Base-by-base conservation (phyloP, 164 flowering plant species). In the Paratinospora sagittata region DNA sequence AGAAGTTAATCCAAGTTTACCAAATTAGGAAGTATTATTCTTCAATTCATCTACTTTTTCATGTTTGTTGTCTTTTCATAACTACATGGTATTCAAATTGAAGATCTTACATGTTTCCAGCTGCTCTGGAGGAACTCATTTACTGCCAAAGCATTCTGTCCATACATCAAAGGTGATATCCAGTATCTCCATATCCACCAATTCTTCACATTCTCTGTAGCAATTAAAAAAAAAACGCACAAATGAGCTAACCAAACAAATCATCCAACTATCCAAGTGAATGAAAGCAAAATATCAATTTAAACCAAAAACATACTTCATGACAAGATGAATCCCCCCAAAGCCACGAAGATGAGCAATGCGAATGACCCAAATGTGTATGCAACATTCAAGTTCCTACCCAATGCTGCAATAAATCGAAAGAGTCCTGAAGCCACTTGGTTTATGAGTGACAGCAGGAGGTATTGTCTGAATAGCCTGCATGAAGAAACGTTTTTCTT, bases 101-200 rank as follows among this genome's bases (percentile, higher is more conserved):
- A 21, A 30, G 41, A 4, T 55, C 82, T 79, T 78, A 84, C 85
- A 49, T 78, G 76, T 14, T 36, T 73, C 89, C 89, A 85, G 63
- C 77, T 77, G 2, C 77, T 62, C 13, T 84, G 85, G 12, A 81
- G 81, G 58, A 86, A 84, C 65, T 84, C 87, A 78, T 83, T 84
- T 37, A 82, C 27, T n/a, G n/a, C n/a, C n/a, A n/a, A n/a, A n/a
- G n/a, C n/a, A n/a, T n/a, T n/a, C n/a, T n/a, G n/a, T n/a, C 71
- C 85, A 69, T 86, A 86, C 83, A 82, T 83, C 75, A 86, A 21
- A 17, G 89, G 89, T 30, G 89, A 86, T 39, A 69, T 27, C 89
- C 89, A 86, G 71, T 83, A 86, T 63, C 86, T 84, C 86, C 89
- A 84, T 74, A 76, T 76, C 89, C 87, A 86, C 89, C 89, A 86